A percentile compares a stretch with the other conserved stretches of the same genome.
Conservation (phyloP, 208 protist species). For the Trypanosoma conorhini region DNA sequence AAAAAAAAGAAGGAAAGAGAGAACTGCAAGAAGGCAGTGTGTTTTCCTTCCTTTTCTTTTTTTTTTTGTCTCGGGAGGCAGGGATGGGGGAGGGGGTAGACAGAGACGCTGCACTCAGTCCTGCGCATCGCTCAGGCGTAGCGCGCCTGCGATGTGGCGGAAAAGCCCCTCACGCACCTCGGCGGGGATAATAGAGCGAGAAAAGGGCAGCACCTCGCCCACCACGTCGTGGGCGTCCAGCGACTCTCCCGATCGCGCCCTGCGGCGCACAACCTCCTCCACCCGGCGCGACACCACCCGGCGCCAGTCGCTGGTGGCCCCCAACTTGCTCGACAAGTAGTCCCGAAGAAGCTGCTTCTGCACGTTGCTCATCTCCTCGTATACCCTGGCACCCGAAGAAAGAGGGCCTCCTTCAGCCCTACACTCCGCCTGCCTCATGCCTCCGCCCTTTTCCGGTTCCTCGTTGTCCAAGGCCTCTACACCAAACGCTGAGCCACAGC, state of each 20-base stretch:
- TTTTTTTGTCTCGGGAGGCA: not conserved
- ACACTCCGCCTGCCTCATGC: constrained; percentile 3
- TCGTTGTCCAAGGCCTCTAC: not conserved
- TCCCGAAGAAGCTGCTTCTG: constrained; percentile 53
- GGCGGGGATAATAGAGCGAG: constrained; percentile 40
- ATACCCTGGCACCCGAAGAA: constrained; percentile 29
- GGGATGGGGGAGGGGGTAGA: no score
- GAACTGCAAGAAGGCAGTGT: not conserved
- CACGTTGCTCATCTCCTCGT: constrained; percentile 63
- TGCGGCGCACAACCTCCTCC: constrained; percentile 33
- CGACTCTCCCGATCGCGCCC: constrained; percentile 42
- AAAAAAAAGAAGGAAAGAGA: not conserved
- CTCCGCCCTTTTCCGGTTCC: not conserved
- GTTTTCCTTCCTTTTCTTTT: no score
- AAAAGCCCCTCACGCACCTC: constrained; percentile 71
- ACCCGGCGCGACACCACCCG: constrained; percentile 18
- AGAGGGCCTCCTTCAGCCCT: not conserved
- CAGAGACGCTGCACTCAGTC: not conserved
- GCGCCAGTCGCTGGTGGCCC: constrained; percentile 9
- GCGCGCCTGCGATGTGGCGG: constrained; percentile 29
- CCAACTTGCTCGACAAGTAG: constrained; percentile 32
- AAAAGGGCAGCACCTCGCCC: constrained; percentile 54
- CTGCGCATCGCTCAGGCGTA: not conserved
- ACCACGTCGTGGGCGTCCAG: constrained; percentile 58
- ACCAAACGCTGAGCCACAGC: not conserved